Conservation (phyloP, 2,329 filamentous ascomycete species). For the Phoma sp. region DNA sequence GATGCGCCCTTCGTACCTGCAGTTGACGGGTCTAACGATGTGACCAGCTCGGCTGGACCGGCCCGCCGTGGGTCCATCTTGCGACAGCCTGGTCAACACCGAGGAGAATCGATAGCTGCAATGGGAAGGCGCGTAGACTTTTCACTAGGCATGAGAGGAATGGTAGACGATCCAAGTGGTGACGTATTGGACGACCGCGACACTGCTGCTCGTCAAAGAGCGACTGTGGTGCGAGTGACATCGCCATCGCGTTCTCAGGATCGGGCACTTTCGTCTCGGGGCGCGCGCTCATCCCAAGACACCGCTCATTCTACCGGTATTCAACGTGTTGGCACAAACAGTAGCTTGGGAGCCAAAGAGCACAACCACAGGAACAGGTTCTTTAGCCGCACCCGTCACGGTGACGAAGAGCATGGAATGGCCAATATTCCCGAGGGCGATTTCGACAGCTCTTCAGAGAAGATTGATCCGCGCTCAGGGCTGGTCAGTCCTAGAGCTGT, state of each 20-base stretch:
- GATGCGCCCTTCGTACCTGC: slow-evolving; percentile 54
- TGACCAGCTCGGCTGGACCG: slow-evolving; percentile 11
- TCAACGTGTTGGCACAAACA: slow-evolving; percentile 45
- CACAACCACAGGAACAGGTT: slow-evolving; percentile 65
- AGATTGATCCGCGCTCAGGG: slow-evolving; percentile 45
- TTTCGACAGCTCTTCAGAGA: slow-evolving; percentile 34
- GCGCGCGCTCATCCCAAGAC: slow-evolving; percentile 40
- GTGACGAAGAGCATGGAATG: slow-evolving; percentile 54
- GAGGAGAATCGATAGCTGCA: slow-evolving; percentile 63
- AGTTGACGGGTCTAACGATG: slow-evolving; percentile 21
- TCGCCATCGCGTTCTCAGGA: slow-evolving; percentile 46
- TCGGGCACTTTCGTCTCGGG: slow-evolving; percentile 36
- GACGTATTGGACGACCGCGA: slow-evolving; percentile 68
- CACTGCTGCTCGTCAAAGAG: slow-evolving; percentile 41
- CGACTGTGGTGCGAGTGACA: slow-evolving; percentile 48
- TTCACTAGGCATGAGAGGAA: slow-evolving; percentile 69
- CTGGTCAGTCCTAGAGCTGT: slow-evolving; percentile 40
- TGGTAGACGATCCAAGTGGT: slow-evolving; percentile 64
- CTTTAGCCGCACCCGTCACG: slow-evolving; percentile 56
- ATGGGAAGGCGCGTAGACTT: slow-evolving; percentile 72
- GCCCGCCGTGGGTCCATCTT: slow-evolving; percentile 60
- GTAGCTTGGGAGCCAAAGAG: slow-evolving; percentile 36
- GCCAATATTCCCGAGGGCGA: slow-evolving; percentile 53
- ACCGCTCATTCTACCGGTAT: slow-evolving; percentile 39
- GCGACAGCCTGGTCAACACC: slow-evolving; percentile 56